phyloP scores from a whole-genome alignment of 1,139 yeast species.

The Geotrichum klebahnii region DNA sequence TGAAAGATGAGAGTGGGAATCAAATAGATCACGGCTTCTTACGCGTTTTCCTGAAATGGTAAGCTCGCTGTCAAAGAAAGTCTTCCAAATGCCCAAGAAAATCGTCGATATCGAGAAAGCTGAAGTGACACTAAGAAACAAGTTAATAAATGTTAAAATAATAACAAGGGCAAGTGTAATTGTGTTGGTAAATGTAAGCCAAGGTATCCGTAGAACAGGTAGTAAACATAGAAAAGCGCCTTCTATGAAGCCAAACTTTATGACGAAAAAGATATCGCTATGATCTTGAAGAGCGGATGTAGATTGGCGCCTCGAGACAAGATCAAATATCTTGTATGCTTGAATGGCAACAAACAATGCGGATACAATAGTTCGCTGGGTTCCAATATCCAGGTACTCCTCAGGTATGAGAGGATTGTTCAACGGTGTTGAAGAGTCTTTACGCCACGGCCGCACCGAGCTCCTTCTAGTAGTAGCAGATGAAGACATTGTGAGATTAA shows the following conservation, averaged over 20 bases:
- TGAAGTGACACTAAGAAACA: slow-evolving; percentile 40
- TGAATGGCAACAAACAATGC: slow-evolving; percentile 71
- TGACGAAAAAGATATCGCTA: slow-evolving; percentile 48
- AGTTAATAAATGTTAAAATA: slow-evolving; percentile 39
- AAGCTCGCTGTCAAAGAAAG: slow-evolving; percentile 54
- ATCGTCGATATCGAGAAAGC: slow-evolving; percentile 50
- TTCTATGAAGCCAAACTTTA: slow-evolving; percentile 72
- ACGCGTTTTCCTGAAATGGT: slow-evolving; percentile 59
- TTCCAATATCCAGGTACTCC: slow-evolving; percentile 60
- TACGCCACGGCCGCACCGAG: slow-evolving; percentile 22
- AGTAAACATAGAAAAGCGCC: slow-evolving; percentile 62
- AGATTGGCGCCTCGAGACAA: slow-evolving; percentile 43
- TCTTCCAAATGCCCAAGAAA: slow-evolving; percentile 47
- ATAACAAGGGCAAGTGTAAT: slow-evolving; percentile 41
- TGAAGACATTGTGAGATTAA: slow-evolving; percentile 14
- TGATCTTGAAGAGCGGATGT: slow-evolving; percentile 46
- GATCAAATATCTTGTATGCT: slow-evolving; percentile 75
- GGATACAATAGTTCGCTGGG: slow-evolving; percentile 64
- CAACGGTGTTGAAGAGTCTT: slow-evolving; percentile 6
- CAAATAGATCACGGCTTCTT: slow-evolving; percentile 44
- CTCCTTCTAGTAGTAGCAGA: slow-evolving; percentile 11
- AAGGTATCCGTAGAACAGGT: slow-evolving; percentile 73
- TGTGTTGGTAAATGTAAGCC: slow-evolving; percentile 50
- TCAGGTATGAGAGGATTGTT: slow-evolving; percentile 37
- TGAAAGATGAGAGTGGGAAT: slow-evolving; percentile 69